Percentiles rank a stretch among this genome's conserved stretches.
Conservation (phyloP, 164 flowering plant genomes). For the Brasenia schreberi region DNA sequence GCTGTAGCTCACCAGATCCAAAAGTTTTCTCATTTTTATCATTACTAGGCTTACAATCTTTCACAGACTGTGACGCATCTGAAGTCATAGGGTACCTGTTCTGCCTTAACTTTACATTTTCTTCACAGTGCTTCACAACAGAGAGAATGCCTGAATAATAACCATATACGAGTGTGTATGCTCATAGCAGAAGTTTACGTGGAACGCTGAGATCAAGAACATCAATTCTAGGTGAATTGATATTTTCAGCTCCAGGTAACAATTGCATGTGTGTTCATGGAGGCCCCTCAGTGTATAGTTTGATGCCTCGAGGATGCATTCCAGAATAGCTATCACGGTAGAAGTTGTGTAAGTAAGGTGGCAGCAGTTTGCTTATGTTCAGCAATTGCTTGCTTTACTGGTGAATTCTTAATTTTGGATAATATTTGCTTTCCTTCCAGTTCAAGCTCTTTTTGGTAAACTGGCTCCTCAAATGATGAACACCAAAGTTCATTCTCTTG, state of each 20-base stretch:
- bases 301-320: conserved; percentile 49
- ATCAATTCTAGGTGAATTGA: conserved; percentile 18
- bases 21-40: conserved; percentile 13
- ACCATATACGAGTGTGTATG: conserved; percentile 75
- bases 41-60: conserved; percentile 8
- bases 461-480: conserved; percentile 48
- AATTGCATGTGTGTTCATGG: conserved; percentile 27
- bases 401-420: conserved; percentile 40
- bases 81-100: too few relatives aligned
- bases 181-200: conserved; percentile 88
- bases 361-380: conserved; percentile 57
- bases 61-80: not conserved
- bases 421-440: conserved; percentile 47
- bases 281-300: conserved; percentile 47
- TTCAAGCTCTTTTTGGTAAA: conserved; percentile 36
- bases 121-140: conserved; percentile 89
- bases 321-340: conserved; percentile 70
- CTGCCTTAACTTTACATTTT: conserved; percentile 74
- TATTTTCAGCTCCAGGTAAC: conserved; percentile 38
- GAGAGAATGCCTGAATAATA: conserved; percentile 49
- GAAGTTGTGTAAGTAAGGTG: conserved; percentile 58
- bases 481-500: conserved; percentile 58
- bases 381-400: conserved; percentile 47
- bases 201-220: conserved; percentile 66
- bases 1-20: conserved; percentile 18